Percentiles rank a stretch among this genome's conserved stretches.
phyloP scores from a whole-genome alignment of 1,139 yeast species.

The Kodamaea alishanica region DNA sequence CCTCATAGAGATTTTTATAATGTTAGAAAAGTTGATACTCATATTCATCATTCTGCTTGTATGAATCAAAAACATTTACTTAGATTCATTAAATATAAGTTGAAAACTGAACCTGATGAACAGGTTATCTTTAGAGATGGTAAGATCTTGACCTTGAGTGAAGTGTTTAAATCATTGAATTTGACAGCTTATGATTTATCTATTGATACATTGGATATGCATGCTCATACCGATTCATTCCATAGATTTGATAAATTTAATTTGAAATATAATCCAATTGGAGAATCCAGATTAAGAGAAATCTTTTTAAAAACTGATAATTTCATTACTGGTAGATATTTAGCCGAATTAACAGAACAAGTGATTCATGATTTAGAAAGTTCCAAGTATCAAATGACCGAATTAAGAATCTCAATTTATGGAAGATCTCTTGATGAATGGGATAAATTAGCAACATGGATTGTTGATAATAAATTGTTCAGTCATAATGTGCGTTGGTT shows the following conservation, averaged over 20 bases:
- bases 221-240: slow-evolving; percentile 96
- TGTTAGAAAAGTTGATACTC: slow-evolving; percentile 97
- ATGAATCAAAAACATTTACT: slow-evolving; percentile 97
- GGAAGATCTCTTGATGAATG: slow-evolving; percentile 90
- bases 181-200: slow-evolving; percentile 92
- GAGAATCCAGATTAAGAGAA: slow-evolving; percentile 94
- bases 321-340: slow-evolving; percentile 78
- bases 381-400: slow-evolving; percentile 95
- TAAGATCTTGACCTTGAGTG: slow-evolving; percentile 74
- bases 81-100: slow-evolving; percentile 88
- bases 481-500: slow-evolving; percentile 97
- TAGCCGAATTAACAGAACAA: slow-evolving; percentile 91
- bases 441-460: slow-evolving; percentile 95
- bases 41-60: slow-evolving; percentile 98
- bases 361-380: slow-evolving; percentile 91
- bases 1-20: slow-evolving; percentile 98
- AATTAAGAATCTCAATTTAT: slow-evolving; percentile 88
- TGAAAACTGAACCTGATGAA: slow-evolving; percentile 64
- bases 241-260: slow-evolving; percentile 98
- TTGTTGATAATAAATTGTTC: slow-evolving; percentile 83
- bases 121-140: slow-evolving; percentile 93
- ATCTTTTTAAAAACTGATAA: slow-evolving; percentile 95
- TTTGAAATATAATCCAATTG: slow-evolving; percentile 95
- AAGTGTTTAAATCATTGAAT: slow-evolving; percentile 87
- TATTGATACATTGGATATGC: slow-evolving; percentile 98